phyloP scores from a whole-genome alignment of 805 yeast species.

The Saturnispora hagleri region DNA sequence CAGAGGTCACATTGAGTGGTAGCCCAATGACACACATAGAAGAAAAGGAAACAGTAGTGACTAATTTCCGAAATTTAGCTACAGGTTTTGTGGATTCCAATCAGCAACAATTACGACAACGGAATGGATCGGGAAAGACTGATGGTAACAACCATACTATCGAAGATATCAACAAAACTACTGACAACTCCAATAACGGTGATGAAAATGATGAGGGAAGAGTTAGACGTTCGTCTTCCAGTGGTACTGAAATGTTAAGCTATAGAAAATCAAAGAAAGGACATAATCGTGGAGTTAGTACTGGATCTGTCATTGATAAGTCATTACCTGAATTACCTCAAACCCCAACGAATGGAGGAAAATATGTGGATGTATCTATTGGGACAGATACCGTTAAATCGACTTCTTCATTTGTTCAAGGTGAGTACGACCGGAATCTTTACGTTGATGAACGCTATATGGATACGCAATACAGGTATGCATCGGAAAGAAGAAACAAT shows the following conservation, averaged over 20 bases:
- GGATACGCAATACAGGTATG: slow-evolving; percentile 53
- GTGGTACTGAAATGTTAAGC: slow-evolving; percentile 10
- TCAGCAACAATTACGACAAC: background rate
- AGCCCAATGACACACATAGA: background rate
- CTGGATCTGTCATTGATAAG: slow-evolving; percentile 12
- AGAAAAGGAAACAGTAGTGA: background rate
- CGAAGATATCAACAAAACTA: background rate
- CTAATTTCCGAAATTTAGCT: slow-evolving; percentile 1
- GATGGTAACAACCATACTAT: background rate
- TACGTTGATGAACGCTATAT: slow-evolving; percentile 51
- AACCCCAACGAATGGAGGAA: slow-evolving; percentile 40
- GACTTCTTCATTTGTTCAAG: background rate
- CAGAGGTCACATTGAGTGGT: background rate
- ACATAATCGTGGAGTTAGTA: background rate
- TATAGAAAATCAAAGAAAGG: slow-evolving; percentile 6
- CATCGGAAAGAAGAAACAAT: slow-evolving; percentile 51
- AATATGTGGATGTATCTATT: background rate
- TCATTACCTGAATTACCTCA: slow-evolving; percentile 23
- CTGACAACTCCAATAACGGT: background rate
- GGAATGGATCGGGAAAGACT: background rate
- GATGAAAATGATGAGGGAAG: background rate
- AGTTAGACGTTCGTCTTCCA: background rate
- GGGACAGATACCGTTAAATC: slow-evolving; percentile 25
- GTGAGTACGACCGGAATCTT: slow-evolving; percentile 31
- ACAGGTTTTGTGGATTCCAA: background rate